Conservation (phyloP, 352 stramenopile species). For the Globisporangium irregulare region DNA sequence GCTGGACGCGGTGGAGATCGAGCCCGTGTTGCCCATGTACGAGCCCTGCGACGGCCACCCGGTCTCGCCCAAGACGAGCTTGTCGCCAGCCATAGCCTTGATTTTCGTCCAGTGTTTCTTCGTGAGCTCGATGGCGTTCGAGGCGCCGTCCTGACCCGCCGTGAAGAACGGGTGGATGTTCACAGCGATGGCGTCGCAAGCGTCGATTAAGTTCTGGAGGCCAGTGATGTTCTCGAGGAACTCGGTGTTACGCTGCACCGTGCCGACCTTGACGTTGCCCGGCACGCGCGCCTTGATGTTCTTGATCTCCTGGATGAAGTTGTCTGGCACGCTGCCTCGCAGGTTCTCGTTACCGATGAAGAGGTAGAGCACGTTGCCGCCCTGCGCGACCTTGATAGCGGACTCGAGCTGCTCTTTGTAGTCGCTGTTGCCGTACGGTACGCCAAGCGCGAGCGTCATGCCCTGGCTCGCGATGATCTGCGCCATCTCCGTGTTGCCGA, state of each 20-base stretch:
- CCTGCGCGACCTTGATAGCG: slow-evolving; percentile 42
- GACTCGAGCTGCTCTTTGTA: slow-evolving; percentile 39
- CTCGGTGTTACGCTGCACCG: slow-evolving; percentile 71
- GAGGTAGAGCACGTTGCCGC: slow-evolving; percentile 49
- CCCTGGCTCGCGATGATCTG: slow-evolving; percentile 48
- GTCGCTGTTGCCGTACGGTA: slow-evolving; percentile 55
- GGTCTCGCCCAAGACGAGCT: slow-evolving; percentile 54
- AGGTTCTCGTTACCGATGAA: slow-evolving; percentile 80
- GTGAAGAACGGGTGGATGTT: slow-evolving; percentile 74
- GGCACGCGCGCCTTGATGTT: slow-evolving; percentile 46
- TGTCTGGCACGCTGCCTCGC: slow-evolving; percentile 29
- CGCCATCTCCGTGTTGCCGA: slow-evolving; percentile 52
- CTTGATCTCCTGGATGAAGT: slow-evolving; percentile 48
- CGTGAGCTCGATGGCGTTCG: slow-evolving; percentile 42
- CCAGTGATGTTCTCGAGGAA: slow-evolving; percentile 38
- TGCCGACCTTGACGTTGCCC: slow-evolving; percentile 51
- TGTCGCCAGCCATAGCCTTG: slow-evolving; percentile 34
- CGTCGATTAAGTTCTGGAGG: slow-evolving; percentile 40
- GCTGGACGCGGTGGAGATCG: slow-evolving; percentile 24
- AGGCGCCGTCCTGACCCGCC: slow-evolving; percentile 24
- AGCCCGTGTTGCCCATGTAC: slow-evolving; percentile 36
- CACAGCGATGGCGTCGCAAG: slow-evolving; percentile 45
- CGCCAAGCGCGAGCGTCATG: slow-evolving; percentile 46
- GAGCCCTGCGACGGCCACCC: slow-evolving; percentile 50
- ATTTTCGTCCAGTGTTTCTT: slow-evolving; percentile 48